phyloP scores from a whole-genome alignment of 768 basidiomycete species.

The Lactarius psammicola region DNA sequence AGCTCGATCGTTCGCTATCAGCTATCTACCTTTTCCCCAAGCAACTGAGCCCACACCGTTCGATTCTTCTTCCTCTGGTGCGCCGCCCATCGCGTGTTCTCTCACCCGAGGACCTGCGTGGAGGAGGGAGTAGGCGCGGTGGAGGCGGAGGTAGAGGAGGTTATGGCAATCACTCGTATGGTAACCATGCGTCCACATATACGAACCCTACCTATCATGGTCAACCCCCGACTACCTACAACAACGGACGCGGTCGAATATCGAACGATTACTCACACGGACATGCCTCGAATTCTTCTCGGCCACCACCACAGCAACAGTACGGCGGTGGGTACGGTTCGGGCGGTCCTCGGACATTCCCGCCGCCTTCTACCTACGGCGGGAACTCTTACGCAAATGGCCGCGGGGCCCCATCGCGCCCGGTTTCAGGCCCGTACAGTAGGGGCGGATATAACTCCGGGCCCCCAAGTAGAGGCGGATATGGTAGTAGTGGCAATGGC shows the following conservation, averaged over 20 bases:
- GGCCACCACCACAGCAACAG: conserved; percentile 32
- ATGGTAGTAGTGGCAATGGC: conserved; percentile 35
- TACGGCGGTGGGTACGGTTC: conserved; percentile 37
- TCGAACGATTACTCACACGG: conserved; percentile 30
- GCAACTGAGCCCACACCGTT: conserved; percentile 82
- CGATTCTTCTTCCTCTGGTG: conserved; percentile 74
- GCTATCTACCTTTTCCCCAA: conserved; percentile 87
- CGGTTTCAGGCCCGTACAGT: conserved; percentile 9
- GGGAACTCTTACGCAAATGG: conserved; percentile 21
- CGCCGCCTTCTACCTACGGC: conserved; percentile 7
- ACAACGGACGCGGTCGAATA: conserved; percentile 30
- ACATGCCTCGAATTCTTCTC: conserved; percentile 29
- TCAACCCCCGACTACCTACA: conserved; percentile 20
- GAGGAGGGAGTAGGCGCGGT: conserved; percentile 46
- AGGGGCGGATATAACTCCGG: conserved; percentile 30
- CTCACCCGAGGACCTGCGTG: conserved; percentile 67
- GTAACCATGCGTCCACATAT: conserved; percentile 11
- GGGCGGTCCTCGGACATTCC: conserved; percentile 26
- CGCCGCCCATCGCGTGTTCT: conserved; percentile 59
- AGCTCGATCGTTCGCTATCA: conserved; percentile 83
- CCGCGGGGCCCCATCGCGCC: conserved; percentile 23
- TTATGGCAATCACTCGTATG: conserved; percentile 28
- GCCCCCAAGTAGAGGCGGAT: conserved; percentile 36
- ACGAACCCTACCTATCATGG: conserved; percentile 16
- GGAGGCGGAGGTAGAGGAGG: conserved; percentile 49